Base-by-base conservation (phyloP, 176 grass and related monocot genomes). In the Cenchrus americanus region DNA sequence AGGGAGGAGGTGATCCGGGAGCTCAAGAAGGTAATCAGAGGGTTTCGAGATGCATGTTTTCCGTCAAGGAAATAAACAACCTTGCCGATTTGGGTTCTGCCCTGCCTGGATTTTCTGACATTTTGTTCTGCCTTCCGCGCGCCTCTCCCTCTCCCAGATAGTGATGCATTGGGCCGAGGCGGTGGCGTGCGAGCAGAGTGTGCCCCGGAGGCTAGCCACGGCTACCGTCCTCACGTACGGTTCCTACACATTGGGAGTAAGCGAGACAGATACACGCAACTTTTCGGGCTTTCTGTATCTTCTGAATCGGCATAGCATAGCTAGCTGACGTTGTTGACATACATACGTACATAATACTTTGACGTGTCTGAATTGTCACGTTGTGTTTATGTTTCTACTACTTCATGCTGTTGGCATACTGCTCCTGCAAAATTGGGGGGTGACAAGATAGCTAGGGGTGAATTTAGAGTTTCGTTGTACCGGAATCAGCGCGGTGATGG, bases 201-300 rank as follows among this genome's bases (percentile, higher is more conserved):
- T 92, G 23, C 78, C 86, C 27, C 71, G 19, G 6, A 62, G 30
- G 53, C 63, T 70, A 18, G 49, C 85, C 2, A 83, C 87, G 12
- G 89, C 87, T 15, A 90, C 73, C 0, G 66, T 94, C 76, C 43
- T 94, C 11, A 90, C 87, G 48, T 94, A 92, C 42, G 92, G 92
- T 17, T 94, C 92, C 34, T 94, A 94, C 77, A 86, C 84, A 7
- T 69, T 94, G 68, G 92, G 92, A 79, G 92, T 94, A 94, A 89
- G 85, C 62, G 4, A 63, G 4, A 63, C 1, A 53, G 12, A 34
- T 43, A 43, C 21, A 43, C 21, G 5, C n/a, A 3, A 61, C 40
- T 77, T 42, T 43, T 58, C n/a, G 22, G 41, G 62, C 0, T 47
- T 47, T 23, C 18, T 14, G 0, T 0, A 14, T 66, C 50, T 52